phyloP scores from a whole-genome alignment of 1,284 basidiomycete species.

The Ustilago crameri region DNA sequence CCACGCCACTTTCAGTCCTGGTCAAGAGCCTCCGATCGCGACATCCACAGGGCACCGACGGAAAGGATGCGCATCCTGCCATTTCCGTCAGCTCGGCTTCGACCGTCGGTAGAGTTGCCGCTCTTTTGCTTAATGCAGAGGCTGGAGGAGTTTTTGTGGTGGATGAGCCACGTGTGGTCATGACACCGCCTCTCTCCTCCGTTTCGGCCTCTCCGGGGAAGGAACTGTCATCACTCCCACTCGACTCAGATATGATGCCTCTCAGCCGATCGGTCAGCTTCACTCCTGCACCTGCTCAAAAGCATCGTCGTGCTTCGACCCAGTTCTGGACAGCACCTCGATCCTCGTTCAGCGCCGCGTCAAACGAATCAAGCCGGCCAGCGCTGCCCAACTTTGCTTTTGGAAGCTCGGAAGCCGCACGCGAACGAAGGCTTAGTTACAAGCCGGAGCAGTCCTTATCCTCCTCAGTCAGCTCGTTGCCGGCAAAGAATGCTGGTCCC shows the following conservation, averaged over 20 bases:
- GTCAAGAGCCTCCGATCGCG: conserved; percentile 41
- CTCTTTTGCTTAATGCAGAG: conserved; percentile 34
- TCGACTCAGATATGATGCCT: conserved; percentile 29
- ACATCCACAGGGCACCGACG: conserved; percentile 39
- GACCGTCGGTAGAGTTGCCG: conserved; percentile 29
- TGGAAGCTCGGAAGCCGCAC: conserved; percentile 1
- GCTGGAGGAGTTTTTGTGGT: conserved; percentile 36
- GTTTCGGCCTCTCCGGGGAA: conserved; percentile 38
- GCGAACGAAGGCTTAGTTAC: conserved; percentile 19
- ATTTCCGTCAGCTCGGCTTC: conserved; percentile 39
- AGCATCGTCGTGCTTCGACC: conserved; percentile 39
- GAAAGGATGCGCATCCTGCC: conserved; percentile 44
- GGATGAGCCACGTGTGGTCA: conserved; percentile 37
- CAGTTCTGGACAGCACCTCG: conserved; percentile 45
- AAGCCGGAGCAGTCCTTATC: conserved; percentile 20
- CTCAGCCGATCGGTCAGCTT: conserved; percentile 34
- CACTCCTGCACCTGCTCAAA: conserved; percentile 26
- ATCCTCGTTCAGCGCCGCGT: conserved; percentile 14
- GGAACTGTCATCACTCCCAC: conserved; percentile 20
- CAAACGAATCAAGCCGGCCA: conserved; percentile 9
- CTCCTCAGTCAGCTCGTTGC: conserved; percentile 23
- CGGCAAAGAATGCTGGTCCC: conserved; percentile 6
- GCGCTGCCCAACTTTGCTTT: conserved; percentile 28
- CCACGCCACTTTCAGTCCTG: conserved; percentile 25
- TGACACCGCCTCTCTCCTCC: conserved; percentile 45